Conservation (phyloP, 2,329 filamentous ascomycete genomes). For the Rhexocercosporidium sp. region DNA sequence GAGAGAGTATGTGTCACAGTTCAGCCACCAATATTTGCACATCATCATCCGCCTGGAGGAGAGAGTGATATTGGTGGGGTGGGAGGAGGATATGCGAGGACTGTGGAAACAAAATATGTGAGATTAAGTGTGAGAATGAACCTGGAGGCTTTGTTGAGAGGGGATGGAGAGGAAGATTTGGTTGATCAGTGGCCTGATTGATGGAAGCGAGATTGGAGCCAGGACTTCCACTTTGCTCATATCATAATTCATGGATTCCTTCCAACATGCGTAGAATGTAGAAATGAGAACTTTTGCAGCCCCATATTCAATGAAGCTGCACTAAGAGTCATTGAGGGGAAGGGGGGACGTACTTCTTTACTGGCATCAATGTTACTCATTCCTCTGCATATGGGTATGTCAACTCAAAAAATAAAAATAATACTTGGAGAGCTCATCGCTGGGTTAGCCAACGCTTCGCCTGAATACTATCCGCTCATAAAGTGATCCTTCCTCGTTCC, state of each 20-base stretch:
- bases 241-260: background rate
- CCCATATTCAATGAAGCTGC: too few species aligned
- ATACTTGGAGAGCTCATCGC: background rate
- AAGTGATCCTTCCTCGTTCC: too few species aligned
- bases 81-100: constrained; percentile 27
- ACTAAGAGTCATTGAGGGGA: too few species aligned
- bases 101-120: constrained; percentile 31
- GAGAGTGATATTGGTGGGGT: constrained; percentile 31
- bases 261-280: too few species aligned
- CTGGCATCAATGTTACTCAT: too few species aligned
- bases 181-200: constrained; percentile 32
- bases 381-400: background rate
- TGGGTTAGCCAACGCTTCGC: background rate
- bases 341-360: too few species aligned
- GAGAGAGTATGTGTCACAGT: constrained; percentile 26
- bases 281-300: too few species aligned
- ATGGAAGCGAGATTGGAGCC: background rate
- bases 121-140: constrained; percentile 31
- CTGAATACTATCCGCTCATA: background rate
- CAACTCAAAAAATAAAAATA: background rate
- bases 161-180: constrained; percentile 17
- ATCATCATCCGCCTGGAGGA: constrained; percentile 31
- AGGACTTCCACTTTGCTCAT: too few species aligned
- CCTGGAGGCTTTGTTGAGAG: constrained; percentile 23
- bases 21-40: constrained; percentile 30